Evolutionary conservation across 345 rosid species (phyloP).

Genomic region (Gossypium bickii): DNA sequence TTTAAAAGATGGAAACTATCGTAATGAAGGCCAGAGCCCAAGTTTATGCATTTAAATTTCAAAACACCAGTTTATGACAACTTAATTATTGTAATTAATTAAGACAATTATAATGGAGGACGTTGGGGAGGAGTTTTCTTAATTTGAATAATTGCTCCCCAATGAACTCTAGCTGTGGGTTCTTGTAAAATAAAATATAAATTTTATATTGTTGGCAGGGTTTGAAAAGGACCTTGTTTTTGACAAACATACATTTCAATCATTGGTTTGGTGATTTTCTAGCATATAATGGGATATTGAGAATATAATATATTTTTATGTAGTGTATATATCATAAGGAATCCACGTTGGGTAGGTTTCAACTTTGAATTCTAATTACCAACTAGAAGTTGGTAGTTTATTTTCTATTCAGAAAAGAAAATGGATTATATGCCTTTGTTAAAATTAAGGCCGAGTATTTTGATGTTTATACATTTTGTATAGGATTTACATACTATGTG

Average conservation of each 20-base stretch:
- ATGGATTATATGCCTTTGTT: not conserved
- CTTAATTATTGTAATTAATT: too few relatives aligned
- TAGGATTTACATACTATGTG: too few relatives aligned
- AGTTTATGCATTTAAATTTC: not conserved
- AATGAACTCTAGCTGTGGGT: not conserved
- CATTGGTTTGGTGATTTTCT: constrained; percentile 15
- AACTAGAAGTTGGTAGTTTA: not conserved
- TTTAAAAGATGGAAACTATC: not conserved
- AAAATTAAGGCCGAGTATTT: too few relatives aligned
- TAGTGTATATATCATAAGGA: not conserved
- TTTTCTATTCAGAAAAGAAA: not conserved
- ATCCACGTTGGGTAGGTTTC: not conserved
- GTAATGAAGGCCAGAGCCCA: not conserved
- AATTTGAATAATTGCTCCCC: constrained; percentile 17
- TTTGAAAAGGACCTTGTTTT: constrained; percentile 22
- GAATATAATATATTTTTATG: not conserved
- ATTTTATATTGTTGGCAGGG: not conserved
- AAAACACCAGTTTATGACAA: not conserved
- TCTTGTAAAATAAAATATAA: not conserved
- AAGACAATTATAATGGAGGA: constrained; percentile 14
- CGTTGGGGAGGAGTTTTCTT: constrained; percentile 15
- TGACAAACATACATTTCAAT: constrained; percentile 19
- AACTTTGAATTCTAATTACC: not conserved
- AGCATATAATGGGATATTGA: not conserved
- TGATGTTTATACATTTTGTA: too few relatives aligned